Evolutionary conservation across 2,329 filamentous ascomycete genomes (phyloP).

Genomic region (Claviceps capensis): DNA sequence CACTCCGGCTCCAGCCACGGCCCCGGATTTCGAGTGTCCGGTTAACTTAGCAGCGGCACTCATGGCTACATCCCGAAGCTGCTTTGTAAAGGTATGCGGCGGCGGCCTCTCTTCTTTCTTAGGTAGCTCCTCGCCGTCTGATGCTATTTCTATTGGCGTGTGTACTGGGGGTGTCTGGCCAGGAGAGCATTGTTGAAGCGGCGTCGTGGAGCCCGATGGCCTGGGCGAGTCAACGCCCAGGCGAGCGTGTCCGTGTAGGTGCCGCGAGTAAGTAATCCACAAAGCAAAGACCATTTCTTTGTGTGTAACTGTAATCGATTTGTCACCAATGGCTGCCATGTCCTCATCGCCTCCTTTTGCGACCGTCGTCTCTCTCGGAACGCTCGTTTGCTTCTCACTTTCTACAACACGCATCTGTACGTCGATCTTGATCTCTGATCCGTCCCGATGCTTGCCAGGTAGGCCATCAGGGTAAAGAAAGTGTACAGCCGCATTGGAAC

Average conservation of each 20-base stretch:
- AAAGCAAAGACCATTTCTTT: conserved; percentile 84
- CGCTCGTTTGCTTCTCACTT: conserved; percentile 56
- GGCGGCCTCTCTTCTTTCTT: conserved; percentile 27
- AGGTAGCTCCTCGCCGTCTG: conserved; percentile 32
- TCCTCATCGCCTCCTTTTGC: conserved; percentile 46
- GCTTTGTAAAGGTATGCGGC: conserved; percentile 36
- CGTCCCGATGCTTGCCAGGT: conserved; percentile 76
- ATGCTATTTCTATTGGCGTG: conserved; percentile 41
- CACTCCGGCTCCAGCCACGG: conserved; percentile 1
- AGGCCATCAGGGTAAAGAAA: conserved; percentile 79
- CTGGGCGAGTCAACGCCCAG: conserved; percentile 48
- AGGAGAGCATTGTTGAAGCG: conserved; percentile 65
- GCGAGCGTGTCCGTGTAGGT: conserved; percentile 58
- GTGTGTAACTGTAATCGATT: conserved; percentile 34
- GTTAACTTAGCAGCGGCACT: conserved; percentile 41
- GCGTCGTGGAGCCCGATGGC: conserved; percentile 52
- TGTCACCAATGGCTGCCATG: conserved; percentile 22
- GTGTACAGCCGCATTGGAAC: conserved; percentile 60
- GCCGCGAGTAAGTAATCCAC: conserved; percentile 93
- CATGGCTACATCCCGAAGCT: conserved; percentile 42
- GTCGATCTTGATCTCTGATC: conserved; percentile 83
- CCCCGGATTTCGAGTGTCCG: conserved; percentile 21
- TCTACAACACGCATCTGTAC: conserved; percentile 94
- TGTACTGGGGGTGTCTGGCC: conserved; percentile 50
- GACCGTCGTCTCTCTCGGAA: conserved; percentile 50